Base-by-base conservation (phyloP, 2,329 filamentous ascomycete species). In the Cryphonectria radicalis region DNA sequence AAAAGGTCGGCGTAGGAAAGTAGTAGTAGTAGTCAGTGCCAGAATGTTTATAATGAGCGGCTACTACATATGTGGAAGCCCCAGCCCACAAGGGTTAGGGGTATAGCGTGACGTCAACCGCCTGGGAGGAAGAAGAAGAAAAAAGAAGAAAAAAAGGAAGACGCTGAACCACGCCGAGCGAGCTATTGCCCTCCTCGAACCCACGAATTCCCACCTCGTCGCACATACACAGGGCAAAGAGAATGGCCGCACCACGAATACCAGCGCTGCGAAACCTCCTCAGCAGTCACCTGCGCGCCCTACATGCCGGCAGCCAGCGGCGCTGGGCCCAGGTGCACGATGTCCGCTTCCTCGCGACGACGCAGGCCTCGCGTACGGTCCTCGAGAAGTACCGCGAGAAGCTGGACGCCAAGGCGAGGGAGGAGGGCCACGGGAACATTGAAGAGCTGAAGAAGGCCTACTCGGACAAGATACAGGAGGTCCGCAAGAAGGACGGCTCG, bases 251-350 rank as follows among this genome's bases (percentile, higher is more conserved):
- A 53, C 76, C 86, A 60, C 81, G 85, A 75, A 78, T 84, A 43
- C 82, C 84, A 64, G 79, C 82, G 35, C 80, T 90, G 55, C 87
- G 87, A 55, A 82, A 85, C 72, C 76, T 88, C 43, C 74, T 79
- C 70, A 76, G 76, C 75, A 77, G 77, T 70, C 78, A 79, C 17
- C 67, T 79, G 62, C 80, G 79, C 68, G 73, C 77, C 14, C 75
- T 79, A 40, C 79, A 78, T 73, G 77, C 77, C 68, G 75, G 79
- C 70, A 79, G 83, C 75, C 95, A 98, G 81, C 89, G 91, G 70
- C 90, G 95, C 79, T 97, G 93, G 92, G 95, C 95, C 1, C 93
- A 93, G 77, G 94, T 98, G 42, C 93, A 97, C 81, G 93, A 98
- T 81, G 91, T 97, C 64, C 93, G 95, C 74, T 97, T 95, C 85